Conservation (phyloP, 495 filamentous ascomycete species). For the Aspergillus affinis region DNA sequence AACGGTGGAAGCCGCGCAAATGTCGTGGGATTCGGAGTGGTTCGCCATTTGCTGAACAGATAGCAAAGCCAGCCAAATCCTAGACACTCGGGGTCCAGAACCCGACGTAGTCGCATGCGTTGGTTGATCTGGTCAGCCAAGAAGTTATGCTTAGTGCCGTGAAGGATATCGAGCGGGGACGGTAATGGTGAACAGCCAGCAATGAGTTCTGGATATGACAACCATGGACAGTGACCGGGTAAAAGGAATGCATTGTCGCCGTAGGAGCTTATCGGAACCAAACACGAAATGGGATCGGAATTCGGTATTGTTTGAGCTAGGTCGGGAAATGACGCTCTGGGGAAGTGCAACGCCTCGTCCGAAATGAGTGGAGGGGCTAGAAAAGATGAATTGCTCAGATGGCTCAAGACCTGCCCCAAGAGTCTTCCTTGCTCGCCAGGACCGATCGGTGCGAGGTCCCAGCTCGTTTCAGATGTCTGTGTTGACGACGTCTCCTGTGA, state of each 20-base stretch:
- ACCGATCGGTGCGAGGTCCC: background rate
- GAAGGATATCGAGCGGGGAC: slow-evolving; percentile 17
- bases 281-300: background rate
- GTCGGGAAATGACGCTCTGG: background rate
- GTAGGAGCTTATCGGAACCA: background rate
- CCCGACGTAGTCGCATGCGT: slow-evolving; percentile 2
- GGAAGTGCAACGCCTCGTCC: background rate
- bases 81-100: slow-evolving; percentile 15
- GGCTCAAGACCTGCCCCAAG: background rate
- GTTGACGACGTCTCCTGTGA: background rate
- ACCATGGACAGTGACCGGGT: slow-evolving; percentile 6
- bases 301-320: slow-evolving; percentile 5
- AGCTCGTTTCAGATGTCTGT: background rate
- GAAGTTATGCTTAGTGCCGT: slow-evolving; percentile 18
- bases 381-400: background rate
- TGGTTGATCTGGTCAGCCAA: slow-evolving; percentile 15
- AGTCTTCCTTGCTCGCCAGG: background rate
- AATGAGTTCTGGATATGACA: slow-evolving; percentile 9
- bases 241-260: background rate
- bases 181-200: slow-evolving; percentile 6
- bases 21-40: slow-evolving; percentile 8
- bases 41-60: slow-evolving; percentile 16
- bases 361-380: background rate
- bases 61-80: slow-evolving; percentile 13
- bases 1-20: slow-evolving; percentile 13